Base-by-base conservation (phyloP, 768 basidiomycete species). In the Amanita rubescens region DNA sequence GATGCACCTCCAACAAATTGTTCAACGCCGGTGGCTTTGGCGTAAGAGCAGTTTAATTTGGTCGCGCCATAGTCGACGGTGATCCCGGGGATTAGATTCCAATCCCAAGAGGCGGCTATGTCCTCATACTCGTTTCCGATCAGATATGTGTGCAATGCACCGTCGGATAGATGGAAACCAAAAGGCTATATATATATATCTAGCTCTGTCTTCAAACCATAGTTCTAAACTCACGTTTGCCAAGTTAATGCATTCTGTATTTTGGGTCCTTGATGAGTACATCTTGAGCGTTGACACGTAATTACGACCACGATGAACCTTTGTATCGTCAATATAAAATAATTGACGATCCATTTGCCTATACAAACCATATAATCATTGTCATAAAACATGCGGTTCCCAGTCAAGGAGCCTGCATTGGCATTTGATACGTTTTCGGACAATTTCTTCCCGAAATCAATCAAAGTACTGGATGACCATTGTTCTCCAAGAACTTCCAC, bases 1-100 rank as follows among this genome's bases (percentile, higher is more conserved):
- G 84, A 82, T 5, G 70, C 80, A 1, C 84, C 86, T 0, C 86
- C 87, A 15, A 87, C 85, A 60, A 85, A 86, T 5, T 64, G 57
- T 53, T 83, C 75, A 4, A 76, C 59, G 0, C 84, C 85, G 2
- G 60, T 69, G 51, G 68, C 67, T 19, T 65, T 58, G 1, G 77
- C 74, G 11, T 66, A 65, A 22, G 57, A 65, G 58, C 84, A 86
- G 35, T 61, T 62, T 15, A 89, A 69, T 0, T 71, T 63, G 0
- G 85, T 87, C 3, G 69, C 77, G 7, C 66, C 70, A 60, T 85
- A 85, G 61, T 87, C 81, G 34, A 76, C 73, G 1, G 87, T 88
- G 32, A 72, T 87, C 0, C 87, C 86, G 6, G 87, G 86, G 42
- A 89, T 80, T 6, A 85, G 73, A 58, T 86, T 81, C 87, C 87